A percentile compares a stretch with the other conserved stretches of the same genome.
phyloP scores from a whole-genome alignment of 306 rosid species.

The Medicago arabica region DNA sequence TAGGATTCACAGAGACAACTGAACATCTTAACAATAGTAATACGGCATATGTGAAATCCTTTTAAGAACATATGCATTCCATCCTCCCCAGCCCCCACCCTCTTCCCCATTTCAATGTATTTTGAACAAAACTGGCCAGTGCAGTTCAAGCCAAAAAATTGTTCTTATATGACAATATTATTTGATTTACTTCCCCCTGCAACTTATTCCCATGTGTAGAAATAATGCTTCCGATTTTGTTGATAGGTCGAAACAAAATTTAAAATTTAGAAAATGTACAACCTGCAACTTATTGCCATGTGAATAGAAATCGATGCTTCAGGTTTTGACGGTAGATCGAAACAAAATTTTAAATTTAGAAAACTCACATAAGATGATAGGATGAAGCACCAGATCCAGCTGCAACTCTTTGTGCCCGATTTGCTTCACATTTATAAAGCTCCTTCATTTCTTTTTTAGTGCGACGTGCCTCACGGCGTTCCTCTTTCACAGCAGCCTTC shows the following conservation, averaged over 20 bases:
- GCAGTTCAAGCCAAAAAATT: not conserved
- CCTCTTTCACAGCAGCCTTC: slow-evolving; percentile 87
- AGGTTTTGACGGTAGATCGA: not conserved
- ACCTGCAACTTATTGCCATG: not conserved
- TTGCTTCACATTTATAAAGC: slow-evolving; percentile 79
- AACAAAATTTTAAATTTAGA: slow-evolving; percentile 2
- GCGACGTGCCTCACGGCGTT: slow-evolving; percentile 80
- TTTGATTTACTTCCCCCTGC: not conserved
- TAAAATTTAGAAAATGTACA: slow-evolving; percentile 51
- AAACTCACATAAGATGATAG: slow-evolving; percentile 70
- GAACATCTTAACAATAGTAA: not conserved
- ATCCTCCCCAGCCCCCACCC: no score
- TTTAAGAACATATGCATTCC: not conserved
- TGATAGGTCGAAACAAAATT: not conserved
- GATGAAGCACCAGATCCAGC: slow-evolving; percentile 82
- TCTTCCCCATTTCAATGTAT: no score
- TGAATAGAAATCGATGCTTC: not conserved
- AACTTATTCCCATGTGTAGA: not conserved
- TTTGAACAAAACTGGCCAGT: not conserved
- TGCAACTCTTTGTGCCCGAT: slow-evolving; percentile 82
- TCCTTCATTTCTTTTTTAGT: slow-evolving; percentile 79
- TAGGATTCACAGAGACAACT: not conserved
- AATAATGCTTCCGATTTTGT: not conserved
- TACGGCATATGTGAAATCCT: not conserved
- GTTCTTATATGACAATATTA: not conserved